Percentiles rank a stretch among this genome's conserved stretches.
phyloP scores from a whole-genome alignment of 306 rosid genomes.

The Sicyos edulis region DNA sequence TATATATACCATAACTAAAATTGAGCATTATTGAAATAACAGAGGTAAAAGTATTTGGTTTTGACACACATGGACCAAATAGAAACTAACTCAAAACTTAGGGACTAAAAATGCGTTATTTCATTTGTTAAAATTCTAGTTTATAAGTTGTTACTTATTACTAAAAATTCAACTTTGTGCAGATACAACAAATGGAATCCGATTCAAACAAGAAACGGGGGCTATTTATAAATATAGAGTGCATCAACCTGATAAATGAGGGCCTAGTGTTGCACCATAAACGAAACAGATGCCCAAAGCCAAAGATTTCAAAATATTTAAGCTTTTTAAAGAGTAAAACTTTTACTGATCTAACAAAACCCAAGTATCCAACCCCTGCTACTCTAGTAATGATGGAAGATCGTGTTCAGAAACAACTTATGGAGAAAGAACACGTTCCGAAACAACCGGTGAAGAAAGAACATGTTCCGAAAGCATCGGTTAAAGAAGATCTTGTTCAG shows the following conservation, averaged over 20 bases:
- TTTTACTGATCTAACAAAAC: conserved; percentile 68
- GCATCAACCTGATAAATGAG: conserved; percentile 74
- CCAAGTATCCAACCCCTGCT: conserved; percentile 59
- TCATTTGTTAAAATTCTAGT: background rate
- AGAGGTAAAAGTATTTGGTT: too few relatives aligned
- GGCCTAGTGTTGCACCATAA: conserved; percentile 79
- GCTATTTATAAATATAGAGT: conserved; percentile 63
- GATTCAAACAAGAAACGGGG: conserved; percentile 52
- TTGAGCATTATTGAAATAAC: too few relatives aligned
- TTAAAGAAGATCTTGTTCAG: conserved; percentile 42
- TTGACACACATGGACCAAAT: too few relatives aligned
- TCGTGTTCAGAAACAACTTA: conserved; percentile 20
- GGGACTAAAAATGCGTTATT: too few relatives aligned
- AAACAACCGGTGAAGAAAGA: conserved; percentile 34
- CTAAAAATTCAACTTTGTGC: conserved; percentile 27
- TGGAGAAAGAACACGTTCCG: background rate
- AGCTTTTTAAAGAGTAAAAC: conserved; percentile 81
- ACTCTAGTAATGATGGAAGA: conserved; percentile 57
- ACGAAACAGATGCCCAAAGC: conserved; percentile 78
- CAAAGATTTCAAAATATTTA: conserved; percentile 71
- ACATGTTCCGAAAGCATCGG: conserved; percentile 24
- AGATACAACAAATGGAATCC: conserved; percentile 60
- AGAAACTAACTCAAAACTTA: too few relatives aligned
- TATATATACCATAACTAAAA: too few relatives aligned
- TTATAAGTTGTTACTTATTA: background rate